Conservation (phyloP, 1,284 basidiomycete species). For the Trametes pubescens region DNA sequence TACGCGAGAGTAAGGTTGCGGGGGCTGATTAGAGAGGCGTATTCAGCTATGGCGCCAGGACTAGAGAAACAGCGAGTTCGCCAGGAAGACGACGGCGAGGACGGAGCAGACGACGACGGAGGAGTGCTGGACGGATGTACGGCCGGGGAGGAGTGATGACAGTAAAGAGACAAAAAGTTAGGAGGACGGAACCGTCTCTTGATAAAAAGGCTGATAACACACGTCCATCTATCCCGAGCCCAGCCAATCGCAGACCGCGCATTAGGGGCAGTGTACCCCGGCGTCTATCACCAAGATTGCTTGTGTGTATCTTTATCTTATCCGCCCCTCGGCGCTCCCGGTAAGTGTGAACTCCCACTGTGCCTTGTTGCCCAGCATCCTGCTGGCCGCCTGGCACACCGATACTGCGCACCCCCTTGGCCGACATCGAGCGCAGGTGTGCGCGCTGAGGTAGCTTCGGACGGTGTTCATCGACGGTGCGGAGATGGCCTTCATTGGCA, state of each 20-base stretch:
- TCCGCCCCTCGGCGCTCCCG: slow-evolving; percentile 14
- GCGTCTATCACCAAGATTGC: slow-evolving; percentile 33
- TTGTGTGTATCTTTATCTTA: slow-evolving; percentile 26
- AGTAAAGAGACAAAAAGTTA: slow-evolving; percentile 35
- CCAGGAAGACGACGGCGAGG: slow-evolving; percentile 12
- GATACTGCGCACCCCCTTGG: not conserved
- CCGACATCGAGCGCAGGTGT: not conserved
- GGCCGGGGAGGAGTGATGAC: slow-evolving; percentile 32
- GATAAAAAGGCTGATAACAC: slow-evolving; percentile 37
- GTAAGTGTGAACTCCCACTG: not conserved
- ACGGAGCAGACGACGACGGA: slow-evolving; percentile 19
- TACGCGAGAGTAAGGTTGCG: slow-evolving; percentile 28
- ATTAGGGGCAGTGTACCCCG: slow-evolving; percentile 25
- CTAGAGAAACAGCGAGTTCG: slow-evolving; percentile 6
- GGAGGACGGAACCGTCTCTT: slow-evolving; percentile 31
- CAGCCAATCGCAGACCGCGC: slow-evolving; percentile 30
- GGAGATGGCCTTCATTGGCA: slow-evolving; percentile 1
- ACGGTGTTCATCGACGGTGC: not conserved
- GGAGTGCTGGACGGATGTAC: slow-evolving; percentile 23
- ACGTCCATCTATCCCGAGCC: slow-evolving; percentile 21
- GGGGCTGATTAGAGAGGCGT: slow-evolving; percentile 27
- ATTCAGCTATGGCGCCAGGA: slow-evolving; percentile 13
- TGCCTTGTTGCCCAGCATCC: not conserved
- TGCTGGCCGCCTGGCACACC: slow-evolving; percentile 7
- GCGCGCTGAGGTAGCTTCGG: not conserved